These are phyloP conservation scores for Fusarium scirpi DNA, from an alignment of 2,329 filamentous ascomycete species.

Conservation along the genomic window DNA sequence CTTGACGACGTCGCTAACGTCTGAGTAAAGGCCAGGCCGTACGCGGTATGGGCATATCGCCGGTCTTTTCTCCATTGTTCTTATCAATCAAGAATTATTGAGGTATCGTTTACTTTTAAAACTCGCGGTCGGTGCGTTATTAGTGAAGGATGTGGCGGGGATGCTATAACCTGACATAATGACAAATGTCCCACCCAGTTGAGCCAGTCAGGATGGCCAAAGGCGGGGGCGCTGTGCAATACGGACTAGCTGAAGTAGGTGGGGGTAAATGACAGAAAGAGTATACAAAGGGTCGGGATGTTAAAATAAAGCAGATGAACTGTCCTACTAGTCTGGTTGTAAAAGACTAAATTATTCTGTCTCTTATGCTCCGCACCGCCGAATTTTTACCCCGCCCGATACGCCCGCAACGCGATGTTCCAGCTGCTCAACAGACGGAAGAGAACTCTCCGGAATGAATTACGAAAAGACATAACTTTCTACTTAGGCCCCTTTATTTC, in stretches of 20 bases:
- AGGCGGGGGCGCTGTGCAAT: too few relatives aligned
- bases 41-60: not conserved
- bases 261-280: too few relatives aligned
- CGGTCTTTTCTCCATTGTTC: not conserved
- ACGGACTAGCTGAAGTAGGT: too few relatives aligned
- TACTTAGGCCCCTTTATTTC: too few relatives aligned
- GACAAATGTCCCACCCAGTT: not conserved
- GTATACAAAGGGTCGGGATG: not conserved
- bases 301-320: not conserved
- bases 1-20: not conserved
- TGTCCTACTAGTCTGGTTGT: not conserved
- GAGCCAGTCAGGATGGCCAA: not conserved
- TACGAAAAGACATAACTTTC: rapidly evolving
- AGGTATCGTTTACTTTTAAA: not conserved
- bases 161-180: not conserved
- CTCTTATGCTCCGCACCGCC: not conserved
- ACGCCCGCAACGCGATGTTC: not conserved
- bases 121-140: not conserved
- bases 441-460: not conserved
- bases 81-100: not conserved
- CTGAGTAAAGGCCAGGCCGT: not conserved
- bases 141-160: not conserved
- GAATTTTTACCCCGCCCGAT: not conserved
- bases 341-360: not conserved
- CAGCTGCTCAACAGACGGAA: not conserved